phyloP scores from a whole-genome alignment of 2,329 filamentous ascomycete species.

The Fusarium staphyleae region DNA sequence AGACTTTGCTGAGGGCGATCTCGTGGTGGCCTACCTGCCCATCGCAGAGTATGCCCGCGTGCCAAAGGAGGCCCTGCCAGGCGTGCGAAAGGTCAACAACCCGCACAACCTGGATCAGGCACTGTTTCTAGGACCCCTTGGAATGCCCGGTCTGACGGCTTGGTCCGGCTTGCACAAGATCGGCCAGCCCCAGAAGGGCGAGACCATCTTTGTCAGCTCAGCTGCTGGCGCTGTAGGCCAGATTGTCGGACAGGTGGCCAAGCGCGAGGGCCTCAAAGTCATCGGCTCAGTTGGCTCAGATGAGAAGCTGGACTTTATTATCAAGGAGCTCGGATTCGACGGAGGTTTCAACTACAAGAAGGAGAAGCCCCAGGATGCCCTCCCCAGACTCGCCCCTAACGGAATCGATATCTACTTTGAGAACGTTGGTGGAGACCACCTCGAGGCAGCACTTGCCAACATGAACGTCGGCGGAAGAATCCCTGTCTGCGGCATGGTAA shows the following conservation, averaged over 20 bases:
- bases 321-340: slow-evolving; percentile 59
- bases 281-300: slow-evolving; percentile 82
- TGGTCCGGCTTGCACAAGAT: slow-evolving; percentile 74
- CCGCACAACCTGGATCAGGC: slow-evolving; percentile 70
- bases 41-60: slow-evolving; percentile 75
- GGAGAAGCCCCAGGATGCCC: slow-evolving; percentile 72
- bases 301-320: slow-evolving; percentile 76
- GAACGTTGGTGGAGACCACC: slow-evolving; percentile 61
- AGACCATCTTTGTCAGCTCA: slow-evolving; percentile 82
- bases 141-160: slow-evolving; percentile 68
- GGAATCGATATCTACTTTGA: slow-evolving; percentile 75
- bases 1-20: slow-evolving; percentile 71
- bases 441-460: slow-evolving; percentile 54
- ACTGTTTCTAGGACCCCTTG: slow-evolving; percentile 75
- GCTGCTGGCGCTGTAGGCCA: slow-evolving; percentile 85
- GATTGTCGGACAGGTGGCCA: slow-evolving; percentile 82
- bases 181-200: slow-evolving; percentile 67
- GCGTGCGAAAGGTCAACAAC: slow-evolving; percentile 67
- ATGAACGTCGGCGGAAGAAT: slow-evolving; percentile 72
- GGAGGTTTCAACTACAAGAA: slow-evolving; percentile 88
- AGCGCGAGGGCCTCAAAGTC: slow-evolving; percentile 79
- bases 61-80: slow-evolving; percentile 48
- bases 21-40: slow-evolving; percentile 64
- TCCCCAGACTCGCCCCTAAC: slow-evolving; percentile 74
- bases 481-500: slow-evolving; percentile 67